Evolutionary conservation across 108 stramenopile genomes (phyloP), one percentile per base, ranked within the genome.

Genomic region (Fragilariopsis cylindrus): DNA sequence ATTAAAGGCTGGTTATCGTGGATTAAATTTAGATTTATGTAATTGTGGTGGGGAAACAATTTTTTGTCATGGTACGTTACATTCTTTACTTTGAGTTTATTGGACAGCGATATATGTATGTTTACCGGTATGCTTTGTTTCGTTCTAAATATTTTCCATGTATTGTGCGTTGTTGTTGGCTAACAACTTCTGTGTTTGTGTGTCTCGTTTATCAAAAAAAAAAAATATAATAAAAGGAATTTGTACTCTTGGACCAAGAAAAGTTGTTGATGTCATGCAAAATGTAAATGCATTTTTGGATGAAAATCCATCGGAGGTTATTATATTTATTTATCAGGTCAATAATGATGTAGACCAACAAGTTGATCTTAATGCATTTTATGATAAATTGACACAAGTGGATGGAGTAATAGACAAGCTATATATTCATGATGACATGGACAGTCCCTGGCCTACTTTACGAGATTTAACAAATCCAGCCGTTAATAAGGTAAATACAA

Each of bases 1-100:
- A 1, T 57, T 93, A 42, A 70, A 82, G 48, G 87, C 84, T 5
- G 92, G 92, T 52, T 91, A 87, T 69, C 85, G 92, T 11, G 88
- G 80, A 1, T 71, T 93, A 47, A 85, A 83, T 75, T 45, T 93
- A 1, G 88, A 89, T 70, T 60, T 85, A 60, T 90, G 92, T 69
- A 73, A 84, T 43, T 93, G 92, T 57, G 82, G 77, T 57, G 85
- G 85, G 8, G 62, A 75, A 8, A 12, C 82, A 7, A 71, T 72
- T 42, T 86, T 93, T 49, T 89, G 87, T 44, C 88, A 93, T 57
- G 81, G 78, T 0, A 44, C 43, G 62, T 63, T 9, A 7, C 62
- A 53, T 12, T 53, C 52, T 53, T 53, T 53, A 53, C n/a, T 53
- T n/a, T 15, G 2, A 12, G 15, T 2, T 12, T 53, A 53, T 15